Base-by-base conservation (phyloP, 2,329 filamentous ascomycete species). In the Arthrinium phaeospermum region DNA sequence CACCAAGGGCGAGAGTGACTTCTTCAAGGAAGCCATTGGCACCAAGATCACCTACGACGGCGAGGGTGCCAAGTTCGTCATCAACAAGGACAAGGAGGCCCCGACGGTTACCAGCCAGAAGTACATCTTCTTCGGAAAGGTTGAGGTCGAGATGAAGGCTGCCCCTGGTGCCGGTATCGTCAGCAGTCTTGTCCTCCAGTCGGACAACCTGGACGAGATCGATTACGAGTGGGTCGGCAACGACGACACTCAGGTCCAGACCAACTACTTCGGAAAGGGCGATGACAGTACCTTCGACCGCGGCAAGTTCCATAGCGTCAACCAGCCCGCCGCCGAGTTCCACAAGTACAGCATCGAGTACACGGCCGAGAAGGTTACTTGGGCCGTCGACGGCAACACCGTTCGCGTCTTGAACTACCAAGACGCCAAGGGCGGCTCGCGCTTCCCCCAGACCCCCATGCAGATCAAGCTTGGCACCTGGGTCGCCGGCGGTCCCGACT, bases 101-200 rank as follows among this genome's bases (percentile, higher is more conserved):
- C 92, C 94, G 49, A 94, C 93, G 46, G 94, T 97, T 82, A 88
- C 87, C 78, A 90, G 89, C 72, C 88, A 91, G 79, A 95, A 95
- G 89, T 98, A 97, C 87, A 94, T 99, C 82, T 98, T 98, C 93
- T 98, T 98, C 82, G 96, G 96, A 74, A 91, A 91, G 79, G 90
- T 98, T 77, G 93, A 97, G 71, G 90, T 94, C 73, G 90, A 89
- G 44, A 85, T 97, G 79, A 92, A 95, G 83, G 92, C 93, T 51
- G 92, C 96, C 37, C 89, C 92, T 3, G 96, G 96, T 61, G 86
- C 86, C 8, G 96, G 96, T 76, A 93, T 99, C 75, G 93, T 99
- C 74, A 98, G 95, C 84, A 95, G 93, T 75, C 88, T 94, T 53
- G 94, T 98, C 57, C 86, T 99, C 75, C 93, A 98, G 85, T 98